Conservation (phyloP, 2,329 filamentous ascomycete genomes). For the Parasarocladium wereldwijsianum region DNA sequence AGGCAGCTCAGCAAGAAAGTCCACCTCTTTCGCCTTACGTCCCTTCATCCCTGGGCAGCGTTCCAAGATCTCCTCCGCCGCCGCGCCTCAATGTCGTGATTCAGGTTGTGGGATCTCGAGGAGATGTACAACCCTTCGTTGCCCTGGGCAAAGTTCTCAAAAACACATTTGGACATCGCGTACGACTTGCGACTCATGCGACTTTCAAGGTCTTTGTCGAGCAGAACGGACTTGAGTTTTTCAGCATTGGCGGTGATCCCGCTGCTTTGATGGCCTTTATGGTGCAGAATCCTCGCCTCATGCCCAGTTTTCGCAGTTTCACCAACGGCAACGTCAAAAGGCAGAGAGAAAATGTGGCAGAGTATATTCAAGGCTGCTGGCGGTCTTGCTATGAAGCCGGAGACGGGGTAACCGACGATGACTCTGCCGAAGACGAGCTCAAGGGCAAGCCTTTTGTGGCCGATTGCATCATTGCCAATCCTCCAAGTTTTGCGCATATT, state of each 20-base stretch:
- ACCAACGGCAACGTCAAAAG: constrained; percentile 13
- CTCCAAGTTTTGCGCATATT: constrained; percentile 31
- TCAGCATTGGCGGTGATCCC: constrained; percentile 38
- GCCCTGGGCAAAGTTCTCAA: constrained; percentile 55
- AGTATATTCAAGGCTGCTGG: constrained; percentile 13
- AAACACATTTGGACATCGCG: constrained; percentile 55
- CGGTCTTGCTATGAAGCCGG: constrained; percentile 24
- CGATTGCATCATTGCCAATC: constrained; percentile 35
- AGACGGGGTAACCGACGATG: constrained; percentile 43
- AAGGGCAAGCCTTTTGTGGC: constrained; percentile 25
- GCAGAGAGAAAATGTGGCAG: constrained; percentile 11
- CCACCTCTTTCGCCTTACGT: constrained; percentile 58
- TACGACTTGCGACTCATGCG: constrained; percentile 55
- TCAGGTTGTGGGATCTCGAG: constrained; percentile 64
- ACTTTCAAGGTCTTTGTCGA: constrained; percentile 34
- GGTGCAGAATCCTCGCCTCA: constrained; percentile 15
- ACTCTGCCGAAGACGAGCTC: constrained; percentile 8
- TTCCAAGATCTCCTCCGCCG: constrained; percentile 39
- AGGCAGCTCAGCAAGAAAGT: constrained; percentile 28
- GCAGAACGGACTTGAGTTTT: constrained; percentile 34
- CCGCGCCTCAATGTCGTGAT: constrained; percentile 61
- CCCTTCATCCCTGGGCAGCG: constrained; percentile 53
- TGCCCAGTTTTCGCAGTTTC: constrained; percentile 13
- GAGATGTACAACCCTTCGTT: constrained; percentile 66
- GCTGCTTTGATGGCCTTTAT: constrained; percentile 22